phyloP scores from a whole-genome alignment of 768 basidiomycete genomes.

The Tylopilus subfusipes region DNA sequence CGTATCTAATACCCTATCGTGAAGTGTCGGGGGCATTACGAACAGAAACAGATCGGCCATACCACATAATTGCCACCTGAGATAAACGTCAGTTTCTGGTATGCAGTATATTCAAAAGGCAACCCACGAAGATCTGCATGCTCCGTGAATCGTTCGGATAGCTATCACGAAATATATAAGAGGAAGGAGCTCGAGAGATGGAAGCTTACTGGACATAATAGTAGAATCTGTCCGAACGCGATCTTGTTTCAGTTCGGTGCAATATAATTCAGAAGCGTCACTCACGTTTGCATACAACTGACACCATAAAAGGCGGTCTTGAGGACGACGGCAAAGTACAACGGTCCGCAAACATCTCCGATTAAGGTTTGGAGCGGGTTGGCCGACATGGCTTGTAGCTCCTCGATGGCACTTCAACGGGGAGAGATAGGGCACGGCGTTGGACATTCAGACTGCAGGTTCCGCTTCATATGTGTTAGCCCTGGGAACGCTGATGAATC shows the following conservation, averaged over 20 bases:
- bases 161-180: not conserved
- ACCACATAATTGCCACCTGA: conserved; percentile 15
- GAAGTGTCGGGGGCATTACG: not conserved
- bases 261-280: no score
- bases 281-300: conserved; percentile 15
- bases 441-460: not conserved
- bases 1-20: conserved; percentile 8
- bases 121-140: conserved; percentile 5
- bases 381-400: not conserved
- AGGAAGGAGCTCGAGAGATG: not conserved
- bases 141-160: not conserved
- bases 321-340: not conserved
- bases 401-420: not conserved
- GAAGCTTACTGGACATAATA: conserved; percentile 4
- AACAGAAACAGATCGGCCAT: not conserved
- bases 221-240: conserved; percentile 1
- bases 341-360: not conserved
- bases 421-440: not conserved
- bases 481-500: no score
- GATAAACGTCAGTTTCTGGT: not conserved
- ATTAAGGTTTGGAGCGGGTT: not conserved
- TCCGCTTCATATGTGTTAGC: not conserved
- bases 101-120: no score
- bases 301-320: conserved; percentile 1
- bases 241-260: no score